Conservation (phyloP, 208 protist genomes). For the Trypanosoma cruzi region DNA sequence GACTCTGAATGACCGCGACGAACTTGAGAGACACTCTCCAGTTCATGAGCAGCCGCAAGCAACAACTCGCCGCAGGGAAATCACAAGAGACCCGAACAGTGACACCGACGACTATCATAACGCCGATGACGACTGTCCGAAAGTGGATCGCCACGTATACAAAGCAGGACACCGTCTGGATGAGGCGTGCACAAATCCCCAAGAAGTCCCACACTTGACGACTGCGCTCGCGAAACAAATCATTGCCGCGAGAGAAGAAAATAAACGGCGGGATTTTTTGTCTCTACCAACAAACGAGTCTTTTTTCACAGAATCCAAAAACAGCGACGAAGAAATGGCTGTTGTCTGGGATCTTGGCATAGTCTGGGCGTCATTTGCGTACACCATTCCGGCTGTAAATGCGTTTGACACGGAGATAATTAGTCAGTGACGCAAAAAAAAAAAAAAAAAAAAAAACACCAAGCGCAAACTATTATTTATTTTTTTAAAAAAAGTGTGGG, state of each 20-base stretch:
- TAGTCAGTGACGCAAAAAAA: neutral
- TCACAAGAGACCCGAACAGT: too few species aligned
- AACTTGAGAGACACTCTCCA: neutral
- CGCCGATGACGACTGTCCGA: conserved; percentile 17
- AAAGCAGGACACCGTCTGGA: conserved; percentile 14
- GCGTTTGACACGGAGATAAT: conserved; percentile 18
- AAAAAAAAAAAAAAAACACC: too few species aligned
- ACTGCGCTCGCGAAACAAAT: neutral
- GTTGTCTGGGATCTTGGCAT: conserved; percentile 14
- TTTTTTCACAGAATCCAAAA: neutral
- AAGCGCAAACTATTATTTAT: too few species aligned
- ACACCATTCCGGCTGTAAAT: conserved; percentile 17
- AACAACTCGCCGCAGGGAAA: too few species aligned
- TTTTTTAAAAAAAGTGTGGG: too few species aligned
- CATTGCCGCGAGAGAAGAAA: neutral
- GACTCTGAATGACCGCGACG: neutral
- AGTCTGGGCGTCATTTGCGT: conserved; percentile 8
- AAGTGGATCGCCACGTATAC: conserved; percentile 22
- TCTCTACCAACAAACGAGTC: neutral
- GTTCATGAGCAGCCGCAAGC: neutral
- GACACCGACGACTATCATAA: conserved; percentile 4
- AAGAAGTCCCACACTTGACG: neutral
- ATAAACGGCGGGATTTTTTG: neutral
- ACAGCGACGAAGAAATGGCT: neutral
- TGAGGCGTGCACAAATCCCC: conserved; percentile 17